phyloP scores from a whole-genome alignment of 2,329 filamentous ascomycete species.

The Colletotrichum eremochloae region DNA sequence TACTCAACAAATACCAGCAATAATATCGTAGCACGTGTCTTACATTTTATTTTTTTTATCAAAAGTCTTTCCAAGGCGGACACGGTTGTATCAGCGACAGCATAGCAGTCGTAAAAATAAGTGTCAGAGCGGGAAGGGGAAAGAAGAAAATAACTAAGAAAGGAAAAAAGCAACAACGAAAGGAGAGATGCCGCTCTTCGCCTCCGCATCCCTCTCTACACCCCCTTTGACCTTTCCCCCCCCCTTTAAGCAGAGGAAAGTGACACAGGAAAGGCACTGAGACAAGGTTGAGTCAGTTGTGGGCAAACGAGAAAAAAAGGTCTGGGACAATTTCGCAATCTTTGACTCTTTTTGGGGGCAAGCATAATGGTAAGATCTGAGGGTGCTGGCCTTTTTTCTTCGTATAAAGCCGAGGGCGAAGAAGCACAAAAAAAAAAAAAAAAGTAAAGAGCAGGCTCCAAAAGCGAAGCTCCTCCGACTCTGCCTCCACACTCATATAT shows the following conservation, averaged over 20 bases:
- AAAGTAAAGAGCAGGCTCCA: background rate
- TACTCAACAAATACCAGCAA: constrained; percentile 27
- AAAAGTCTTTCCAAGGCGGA: background rate
- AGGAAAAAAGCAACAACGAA: constrained; percentile 1
- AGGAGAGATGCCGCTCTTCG: background rate
- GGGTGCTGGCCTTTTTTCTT: constrained; percentile 3
- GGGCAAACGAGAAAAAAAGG: constrained; percentile 14
- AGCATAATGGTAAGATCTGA: background rate
- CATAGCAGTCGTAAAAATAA: background rate
- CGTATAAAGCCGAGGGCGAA: constrained; percentile 11
- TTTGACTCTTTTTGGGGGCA: constrained; percentile 20
- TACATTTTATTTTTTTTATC: background rate
- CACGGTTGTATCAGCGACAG: constrained; percentile 1
- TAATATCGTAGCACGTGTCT: constrained; percentile 1
- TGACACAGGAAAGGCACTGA: constrained; percentile 19
- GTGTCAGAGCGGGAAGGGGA: background rate
- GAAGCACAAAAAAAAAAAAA: background rate
- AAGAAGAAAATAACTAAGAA: background rate
- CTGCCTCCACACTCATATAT: background rate
- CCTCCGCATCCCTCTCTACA: constrained; percentile 10
- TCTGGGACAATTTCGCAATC: constrained; percentile 36
- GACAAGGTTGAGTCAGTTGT: constrained; percentile 30
- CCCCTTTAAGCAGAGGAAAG: background rate
- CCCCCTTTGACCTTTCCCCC: background rate
- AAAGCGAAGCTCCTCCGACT: background rate